phyloP scores from a whole-genome alignment of 1,139 yeast genomes.

The Magnusiomyces sp. region DNA sequence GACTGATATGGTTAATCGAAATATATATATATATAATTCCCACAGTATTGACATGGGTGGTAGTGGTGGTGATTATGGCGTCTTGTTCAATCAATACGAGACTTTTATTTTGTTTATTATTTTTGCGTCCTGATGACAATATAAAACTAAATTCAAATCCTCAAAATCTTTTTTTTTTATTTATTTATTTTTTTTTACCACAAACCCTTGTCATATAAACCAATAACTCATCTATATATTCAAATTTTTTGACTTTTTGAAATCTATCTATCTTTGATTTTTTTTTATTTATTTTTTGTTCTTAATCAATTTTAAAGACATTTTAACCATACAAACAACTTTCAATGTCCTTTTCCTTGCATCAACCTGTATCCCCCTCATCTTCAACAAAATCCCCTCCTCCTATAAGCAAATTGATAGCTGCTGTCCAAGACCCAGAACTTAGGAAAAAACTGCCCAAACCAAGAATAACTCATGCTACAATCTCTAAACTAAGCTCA shows the following conservation, averaged over 20 bases:
- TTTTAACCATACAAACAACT: background rate
- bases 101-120: no score
- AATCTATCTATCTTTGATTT: background rate
- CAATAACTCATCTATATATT: background rate
- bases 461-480: conserved; percentile 9
- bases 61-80: no score
- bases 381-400: background rate
- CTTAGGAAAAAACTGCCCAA: conserved; percentile 8
- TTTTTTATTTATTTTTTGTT: background rate
- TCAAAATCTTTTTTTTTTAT: background rate
- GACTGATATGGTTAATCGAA: no score
- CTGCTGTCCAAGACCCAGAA: background rate
- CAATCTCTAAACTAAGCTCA: conserved; percentile 6
- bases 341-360: background rate
- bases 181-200: background rate
- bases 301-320: background rate
- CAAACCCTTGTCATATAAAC: background rate
- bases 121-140: no score
- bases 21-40: no score
- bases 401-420: no score
- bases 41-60: no score
- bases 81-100: no score
- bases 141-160: background rate
- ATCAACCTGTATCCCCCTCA: background rate
- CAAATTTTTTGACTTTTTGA: background rate